Percentiles rank a stretch among this genome's conserved stretches.
Conservation (phyloP, 495 filamentous ascomycete genomes). For the Wilcoxina mikolae region DNA sequence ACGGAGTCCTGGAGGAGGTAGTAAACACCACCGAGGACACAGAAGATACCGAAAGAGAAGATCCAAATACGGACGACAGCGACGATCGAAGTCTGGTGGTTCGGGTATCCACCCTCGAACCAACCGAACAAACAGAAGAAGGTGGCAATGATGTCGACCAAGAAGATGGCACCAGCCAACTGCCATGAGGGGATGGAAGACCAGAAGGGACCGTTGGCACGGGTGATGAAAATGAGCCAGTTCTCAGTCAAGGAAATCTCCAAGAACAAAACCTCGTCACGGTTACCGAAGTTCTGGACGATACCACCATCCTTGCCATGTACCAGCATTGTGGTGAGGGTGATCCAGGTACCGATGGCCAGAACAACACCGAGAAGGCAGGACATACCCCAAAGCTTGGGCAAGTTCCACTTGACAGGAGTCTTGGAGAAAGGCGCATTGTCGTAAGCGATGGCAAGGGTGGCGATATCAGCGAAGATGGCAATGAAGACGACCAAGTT, state of each 20-base stretch:
- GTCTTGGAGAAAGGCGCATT: slow-evolving; percentile 74
- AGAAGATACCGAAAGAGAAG: slow-evolving; percentile 77
- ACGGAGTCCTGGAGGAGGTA: slow-evolving; percentile 58
- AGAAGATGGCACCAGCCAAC: slow-evolving; percentile 55
- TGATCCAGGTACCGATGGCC: slow-evolving; percentile 70
- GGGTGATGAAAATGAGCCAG: slow-evolving; percentile 93
- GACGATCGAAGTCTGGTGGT: slow-evolving; percentile 51
- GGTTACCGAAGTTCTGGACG: slow-evolving; percentile 69
- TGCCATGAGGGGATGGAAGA: slow-evolving; percentile 71
- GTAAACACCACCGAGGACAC: slow-evolving; percentile 43
- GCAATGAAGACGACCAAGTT: slow-evolving; percentile 83
- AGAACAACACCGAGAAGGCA: slow-evolving; percentile 67
- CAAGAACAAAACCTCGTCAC: slow-evolving; percentile 73
- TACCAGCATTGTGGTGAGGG: slow-evolving; percentile 61
- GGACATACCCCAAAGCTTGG: slow-evolving; percentile 84
- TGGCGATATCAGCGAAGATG: slow-evolving; percentile 89
- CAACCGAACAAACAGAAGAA: slow-evolving; percentile 71
- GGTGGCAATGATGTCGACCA: slow-evolving; percentile 70
- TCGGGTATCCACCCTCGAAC: slow-evolving; percentile 46
- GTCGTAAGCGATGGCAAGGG: slow-evolving; percentile 84
- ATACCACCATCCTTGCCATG: slow-evolving; percentile 57
- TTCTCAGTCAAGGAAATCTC: slow-evolving; percentile 85
- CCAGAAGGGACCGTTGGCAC: slow-evolving; percentile 78
- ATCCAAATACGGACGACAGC: slow-evolving; percentile 77
- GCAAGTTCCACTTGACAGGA: slow-evolving; percentile 88